Evolutionary conservation across 169 alveolate species (phyloP).

Genomic region (Theileria luwenshuni): DNA sequence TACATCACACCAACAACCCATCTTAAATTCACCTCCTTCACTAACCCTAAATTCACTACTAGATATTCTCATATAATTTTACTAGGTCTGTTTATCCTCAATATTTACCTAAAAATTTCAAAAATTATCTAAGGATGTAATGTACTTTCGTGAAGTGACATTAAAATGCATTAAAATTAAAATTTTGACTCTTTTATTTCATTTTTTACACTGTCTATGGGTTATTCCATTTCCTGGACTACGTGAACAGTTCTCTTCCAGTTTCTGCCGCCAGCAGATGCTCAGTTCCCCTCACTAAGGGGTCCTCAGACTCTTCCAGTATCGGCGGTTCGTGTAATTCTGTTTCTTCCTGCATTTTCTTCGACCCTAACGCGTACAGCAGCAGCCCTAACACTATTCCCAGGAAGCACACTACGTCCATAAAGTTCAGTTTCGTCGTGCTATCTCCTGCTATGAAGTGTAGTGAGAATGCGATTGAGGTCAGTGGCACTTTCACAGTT

Average conservation of each 20-base stretch:
- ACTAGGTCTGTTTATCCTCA: no score
- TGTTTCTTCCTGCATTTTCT: constrained; percentile 19
- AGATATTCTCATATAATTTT: background rate
- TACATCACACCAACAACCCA: no score
- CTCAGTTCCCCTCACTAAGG: background rate
- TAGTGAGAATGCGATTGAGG: constrained; percentile 66
- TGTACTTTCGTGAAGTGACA: no score
- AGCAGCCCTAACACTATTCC: constrained; percentile 50
- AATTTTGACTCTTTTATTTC: background rate
- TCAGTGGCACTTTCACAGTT: constrained; percentile 61
- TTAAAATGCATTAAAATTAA: background rate
- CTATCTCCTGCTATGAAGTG: constrained; percentile 63
- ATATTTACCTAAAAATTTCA: no score
- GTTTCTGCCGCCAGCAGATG: background rate
- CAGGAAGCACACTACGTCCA: constrained; percentile 56
- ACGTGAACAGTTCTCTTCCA: constrained; percentile 9
- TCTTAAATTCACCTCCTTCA: no score
- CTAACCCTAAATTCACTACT: background rate
- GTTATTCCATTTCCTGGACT: background rate
- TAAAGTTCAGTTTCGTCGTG: constrained; percentile 31
- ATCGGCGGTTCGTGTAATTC: constrained; percentile 52
- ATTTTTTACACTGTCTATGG: background rate
- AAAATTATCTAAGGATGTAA: no score
- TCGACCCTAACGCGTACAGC: constrained; percentile 57
- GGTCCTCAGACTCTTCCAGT: constrained; percentile 16